These are phyloP conservation scores for Zostera marina DNA, from an alignment of 116 monocot genomes.

Conservation along the genomic window DNA sequence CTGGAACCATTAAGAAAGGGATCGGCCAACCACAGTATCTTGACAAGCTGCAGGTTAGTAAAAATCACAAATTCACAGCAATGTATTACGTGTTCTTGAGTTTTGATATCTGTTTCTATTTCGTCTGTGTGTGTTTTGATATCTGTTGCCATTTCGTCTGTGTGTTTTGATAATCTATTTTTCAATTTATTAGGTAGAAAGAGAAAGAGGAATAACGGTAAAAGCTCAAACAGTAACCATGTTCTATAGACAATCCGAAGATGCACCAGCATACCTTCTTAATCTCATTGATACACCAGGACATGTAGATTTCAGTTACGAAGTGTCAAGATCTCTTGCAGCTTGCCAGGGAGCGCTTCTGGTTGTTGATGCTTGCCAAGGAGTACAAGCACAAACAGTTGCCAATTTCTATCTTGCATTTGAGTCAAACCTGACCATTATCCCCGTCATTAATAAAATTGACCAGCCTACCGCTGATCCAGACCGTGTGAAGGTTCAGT, in stretches of 20 bases:
- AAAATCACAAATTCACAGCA: background rate
- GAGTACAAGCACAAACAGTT: slow-evolving; percentile 97
- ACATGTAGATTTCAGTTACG: slow-evolving; percentile 98
- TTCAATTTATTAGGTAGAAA: slow-evolving; percentile 51
- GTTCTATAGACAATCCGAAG: slow-evolving; percentile 48
- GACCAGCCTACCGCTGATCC: slow-evolving; percentile 97
- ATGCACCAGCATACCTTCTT: slow-evolving; percentile 36
- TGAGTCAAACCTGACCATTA: slow-evolving; percentile 70
- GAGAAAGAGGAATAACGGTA: slow-evolving; percentile 93
- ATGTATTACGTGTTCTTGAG: background rate
- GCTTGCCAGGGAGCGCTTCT: slow-evolving; percentile 96
- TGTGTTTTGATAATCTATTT: background rate
- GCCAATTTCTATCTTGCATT: slow-evolving; percentile 95
- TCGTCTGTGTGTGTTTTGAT: background rate
- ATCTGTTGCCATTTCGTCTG: background rate
- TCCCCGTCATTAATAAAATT: slow-evolving; percentile 98
- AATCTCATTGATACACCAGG: slow-evolving; percentile 97
- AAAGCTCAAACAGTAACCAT: slow-evolving; percentile 98
- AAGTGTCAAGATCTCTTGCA: slow-evolving; percentile 96
- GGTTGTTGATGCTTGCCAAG: slow-evolving; percentile 98
- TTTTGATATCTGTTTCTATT: background rate
- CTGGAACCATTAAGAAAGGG: slow-evolving; percentile 84
- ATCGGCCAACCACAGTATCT: slow-evolving; percentile 94
- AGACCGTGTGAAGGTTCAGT: slow-evolving; percentile 77
- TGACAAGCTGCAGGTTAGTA: slow-evolving; percentile 74